Evolutionary conservation across 2,329 filamentous ascomycete species (phyloP).

Genomic region (Aspergillus sp.): DNA sequence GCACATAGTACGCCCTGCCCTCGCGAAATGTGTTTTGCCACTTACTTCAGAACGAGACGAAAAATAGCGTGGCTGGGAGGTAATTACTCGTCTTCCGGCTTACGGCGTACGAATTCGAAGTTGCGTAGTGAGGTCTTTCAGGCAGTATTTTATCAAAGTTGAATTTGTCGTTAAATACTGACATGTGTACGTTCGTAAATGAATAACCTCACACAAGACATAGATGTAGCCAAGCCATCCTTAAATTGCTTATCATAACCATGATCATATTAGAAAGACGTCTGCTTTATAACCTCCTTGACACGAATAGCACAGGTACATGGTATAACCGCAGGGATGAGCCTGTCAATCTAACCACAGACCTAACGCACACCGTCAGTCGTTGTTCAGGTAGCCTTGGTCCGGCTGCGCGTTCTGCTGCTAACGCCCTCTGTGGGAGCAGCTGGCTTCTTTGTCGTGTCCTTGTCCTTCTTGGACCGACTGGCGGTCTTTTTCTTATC

Average conservation of each 20-base stretch:
- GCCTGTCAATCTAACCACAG: neutral
- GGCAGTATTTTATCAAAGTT: too few species aligned
- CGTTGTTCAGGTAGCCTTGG: constrained; percentile 15
- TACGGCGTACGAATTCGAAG: too few species aligned
- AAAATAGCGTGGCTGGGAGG: too few species aligned
- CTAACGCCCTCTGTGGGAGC: constrained; percentile 27
- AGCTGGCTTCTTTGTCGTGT: constrained; percentile 16
- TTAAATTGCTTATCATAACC: neutral
- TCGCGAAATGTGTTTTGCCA: too few species aligned
- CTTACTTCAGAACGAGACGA: too few species aligned
- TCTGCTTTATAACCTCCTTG: neutral
- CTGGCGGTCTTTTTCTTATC: constrained; percentile 21
- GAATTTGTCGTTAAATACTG: too few species aligned
- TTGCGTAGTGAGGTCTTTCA: too few species aligned
- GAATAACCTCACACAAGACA: too few species aligned
- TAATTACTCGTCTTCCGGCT: too few species aligned
- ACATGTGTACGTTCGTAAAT: too few species aligned
- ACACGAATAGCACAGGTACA: neutral
- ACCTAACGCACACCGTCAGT: neutral
- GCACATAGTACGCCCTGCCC: too few species aligned
- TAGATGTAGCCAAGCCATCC: too few species aligned
- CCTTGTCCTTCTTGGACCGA: constrained; percentile 26
- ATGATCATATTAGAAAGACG: neutral
- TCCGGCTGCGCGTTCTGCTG: constrained; percentile 33
- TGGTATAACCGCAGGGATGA: neutral